Evolutionary conservation across 2,329 filamentous ascomycete species (phyloP), one percentile per base, ranked within the genome.

Genomic region (Elsinoe arachidis): DNA sequence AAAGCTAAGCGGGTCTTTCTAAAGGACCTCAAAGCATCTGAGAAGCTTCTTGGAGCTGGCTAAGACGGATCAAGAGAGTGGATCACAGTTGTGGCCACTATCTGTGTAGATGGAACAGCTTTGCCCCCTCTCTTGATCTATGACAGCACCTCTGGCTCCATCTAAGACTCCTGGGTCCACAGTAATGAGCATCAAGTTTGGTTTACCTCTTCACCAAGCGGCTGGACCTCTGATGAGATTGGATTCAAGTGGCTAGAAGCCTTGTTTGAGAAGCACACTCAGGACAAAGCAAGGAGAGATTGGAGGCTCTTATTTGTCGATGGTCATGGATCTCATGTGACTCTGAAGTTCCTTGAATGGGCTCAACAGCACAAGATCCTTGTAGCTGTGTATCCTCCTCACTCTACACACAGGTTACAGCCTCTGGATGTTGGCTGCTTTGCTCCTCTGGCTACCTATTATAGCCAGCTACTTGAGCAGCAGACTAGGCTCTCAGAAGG

Each of bases 371-470:
- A 6, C 7, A 7, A 14, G 6, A 35, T 35, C 34, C 34, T 35
- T 14, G 7, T 35, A 7, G 14, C 34, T n/a, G n/a, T n/a, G n/a
- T n/a, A n/a, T n/a, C n/a, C n/a, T n/a, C n/a, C n/a, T n/a, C n/a
- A n/a, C n/a, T 35, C 34, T 35, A 35, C 34, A 35, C 34, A 35
- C 34, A 35, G 34, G 34, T 33, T 62, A 17, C 60, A 64, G 59
- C 63, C 61, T 33, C 44, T 63, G 14, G 61, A 65, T 58, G 46
- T 64, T 15, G 52, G 61, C n/a, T 46, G 60, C 14, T 61, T 63
- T 39, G 37, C 55, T 14, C 61, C 60, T 46, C 44, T 62, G 23
- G 61, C 60, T 21, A 62, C 19, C n/a, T 61, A 60, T 38, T 62
- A 62, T 41, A 58, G 51, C 53, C 47, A 62, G 46, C 10, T 46